These are phyloP conservation scores for Aspergillus panamensis DNA, from an alignment of 495 filamentous ascomycete genomes.

Conservation along the genomic window DNA sequence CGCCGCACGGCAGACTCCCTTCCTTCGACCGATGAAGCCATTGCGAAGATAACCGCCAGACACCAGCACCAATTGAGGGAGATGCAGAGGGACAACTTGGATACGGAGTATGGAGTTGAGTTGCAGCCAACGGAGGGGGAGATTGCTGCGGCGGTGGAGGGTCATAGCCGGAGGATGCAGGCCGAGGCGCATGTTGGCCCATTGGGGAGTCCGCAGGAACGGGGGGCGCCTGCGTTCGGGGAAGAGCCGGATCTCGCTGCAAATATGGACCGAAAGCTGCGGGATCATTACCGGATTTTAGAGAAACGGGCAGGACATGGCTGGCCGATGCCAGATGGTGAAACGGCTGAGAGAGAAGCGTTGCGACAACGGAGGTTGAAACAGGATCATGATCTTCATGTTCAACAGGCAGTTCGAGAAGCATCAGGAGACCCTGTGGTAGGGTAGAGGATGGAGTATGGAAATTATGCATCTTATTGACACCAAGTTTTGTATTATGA, in stretches of 20 bases:
- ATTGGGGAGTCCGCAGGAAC: conserved; percentile 28
- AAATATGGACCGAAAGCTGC: conserved; percentile 45
- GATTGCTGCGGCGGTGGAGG: conserved; percentile 47
- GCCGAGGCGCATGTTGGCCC: conserved; percentile 37
- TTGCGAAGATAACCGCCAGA: conserved; percentile 18
- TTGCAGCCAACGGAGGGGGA: conserved; percentile 51
- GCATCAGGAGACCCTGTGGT: conserved; percentile 34
- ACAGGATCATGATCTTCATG: conserved; percentile 32
- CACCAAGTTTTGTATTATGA: not conserved
- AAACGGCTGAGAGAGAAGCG: conserved; percentile 29
- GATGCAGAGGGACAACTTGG: conserved; percentile 29
- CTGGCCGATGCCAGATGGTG: conserved; percentile 20
- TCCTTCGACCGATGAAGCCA: conserved; percentile 37
- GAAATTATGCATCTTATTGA: not conserved
- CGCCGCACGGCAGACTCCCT: conserved; percentile 36
- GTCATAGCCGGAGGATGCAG: conserved; percentile 37
- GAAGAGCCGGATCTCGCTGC: conserved; percentile 36
- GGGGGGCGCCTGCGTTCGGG: conserved; percentile 34
- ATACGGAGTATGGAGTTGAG: conserved; percentile 56
- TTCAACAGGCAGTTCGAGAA: conserved; percentile 26
- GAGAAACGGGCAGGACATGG: conserved; percentile 30
- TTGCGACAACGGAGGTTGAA: conserved; percentile 31
- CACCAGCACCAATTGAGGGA: conserved; percentile 17
- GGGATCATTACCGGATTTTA: conserved; percentile 43
- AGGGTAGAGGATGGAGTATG: conserved; percentile 7